Evolutionary conservation across 1,139 yeast genomes (phyloP).

Genomic region (Yamadazyma dushanensis): DNA sequence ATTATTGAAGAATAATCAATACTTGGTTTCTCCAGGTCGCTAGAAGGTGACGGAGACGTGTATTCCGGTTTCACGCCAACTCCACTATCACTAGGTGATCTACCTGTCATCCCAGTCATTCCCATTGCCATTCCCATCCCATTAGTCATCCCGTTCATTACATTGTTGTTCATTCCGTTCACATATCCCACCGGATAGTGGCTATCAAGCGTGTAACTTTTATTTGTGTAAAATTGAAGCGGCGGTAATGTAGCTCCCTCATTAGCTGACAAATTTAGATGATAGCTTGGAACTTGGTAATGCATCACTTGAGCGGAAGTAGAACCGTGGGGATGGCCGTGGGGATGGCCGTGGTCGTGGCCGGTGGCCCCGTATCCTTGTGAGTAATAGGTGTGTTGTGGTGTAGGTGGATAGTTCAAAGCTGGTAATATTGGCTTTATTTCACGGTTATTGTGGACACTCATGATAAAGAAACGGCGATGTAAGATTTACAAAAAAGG

Average conservation of each 20-base stretch:
- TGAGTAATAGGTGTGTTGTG: too few species aligned
- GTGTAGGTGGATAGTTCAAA: constrained; percentile 8
- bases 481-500: too few species aligned
- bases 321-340: background rate
- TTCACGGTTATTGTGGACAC: constrained; percentile 15
- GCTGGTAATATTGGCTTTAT: constrained; percentile 18
- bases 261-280: too few species aligned
- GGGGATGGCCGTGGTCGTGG: background rate
- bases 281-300: too few species aligned
- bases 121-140: too few species aligned
- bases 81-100: too few species aligned
- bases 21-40: constrained; percentile 7
- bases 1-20: constrained; percentile 42
- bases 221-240: constrained; percentile 8
- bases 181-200: too few species aligned
- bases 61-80: background rate
- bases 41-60: background rate
- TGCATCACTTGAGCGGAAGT: too few species aligned
- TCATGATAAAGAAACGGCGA: constrained; percentile 7
- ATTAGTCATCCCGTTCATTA: too few species aligned
- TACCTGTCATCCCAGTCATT: too few species aligned
- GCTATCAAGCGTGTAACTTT: background rate
- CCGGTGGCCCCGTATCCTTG: too few species aligned
- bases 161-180: too few species aligned
- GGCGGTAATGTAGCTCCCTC: constrained; percentile 8